These are phyloP conservation scores for Phlegmacium glaucopus DNA, from an alignment of 768 basidiomycete genomes.

Conservation along the genomic window DNA sequence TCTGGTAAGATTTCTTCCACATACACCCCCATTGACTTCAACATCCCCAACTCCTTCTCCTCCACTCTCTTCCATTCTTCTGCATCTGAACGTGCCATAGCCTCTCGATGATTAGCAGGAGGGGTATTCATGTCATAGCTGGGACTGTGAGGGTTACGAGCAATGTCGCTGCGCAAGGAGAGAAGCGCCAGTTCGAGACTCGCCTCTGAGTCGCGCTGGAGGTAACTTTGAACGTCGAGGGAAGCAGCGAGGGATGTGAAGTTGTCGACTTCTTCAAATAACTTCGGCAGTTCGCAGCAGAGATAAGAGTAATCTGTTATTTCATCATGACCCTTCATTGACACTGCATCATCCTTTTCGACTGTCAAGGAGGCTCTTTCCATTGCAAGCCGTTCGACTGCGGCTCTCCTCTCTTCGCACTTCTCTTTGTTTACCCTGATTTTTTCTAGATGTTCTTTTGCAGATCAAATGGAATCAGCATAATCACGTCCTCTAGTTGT, in stretches of 20 bases:
- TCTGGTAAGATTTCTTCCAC: constrained; percentile 5
- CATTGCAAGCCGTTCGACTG: background rate
- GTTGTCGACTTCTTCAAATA: background rate
- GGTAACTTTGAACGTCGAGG: constrained; percentile 7
- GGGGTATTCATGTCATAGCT: constrained; percentile 6
- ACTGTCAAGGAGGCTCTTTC: background rate
- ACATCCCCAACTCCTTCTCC: constrained; percentile 10
- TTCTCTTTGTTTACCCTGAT: background rate
- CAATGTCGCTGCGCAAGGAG: constrained; percentile 4
- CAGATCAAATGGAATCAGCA: background rate
- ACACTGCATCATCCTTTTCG: background rate
- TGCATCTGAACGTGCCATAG: constrained; percentile 6
- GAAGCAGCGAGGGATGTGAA: constrained; percentile 1
- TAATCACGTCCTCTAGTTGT: background rate
- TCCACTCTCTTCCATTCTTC: constrained; percentile 6
- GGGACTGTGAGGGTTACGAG: background rate
- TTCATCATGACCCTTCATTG: too few species aligned
- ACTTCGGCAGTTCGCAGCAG: too few species aligned
- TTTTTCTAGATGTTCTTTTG: background rate
- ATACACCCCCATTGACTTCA: constrained; percentile 8
- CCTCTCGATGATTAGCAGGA: constrained; percentile 8
- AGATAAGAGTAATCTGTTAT: too few species aligned
- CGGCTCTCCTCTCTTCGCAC: background rate
- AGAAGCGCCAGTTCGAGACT: constrained; percentile 2
- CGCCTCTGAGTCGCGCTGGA: constrained; percentile 5